These are phyloP conservation scores for Septoria linicola DNA, from an alignment of 2,329 filamentous ascomycete species.

Conservation along the genomic window DNA sequence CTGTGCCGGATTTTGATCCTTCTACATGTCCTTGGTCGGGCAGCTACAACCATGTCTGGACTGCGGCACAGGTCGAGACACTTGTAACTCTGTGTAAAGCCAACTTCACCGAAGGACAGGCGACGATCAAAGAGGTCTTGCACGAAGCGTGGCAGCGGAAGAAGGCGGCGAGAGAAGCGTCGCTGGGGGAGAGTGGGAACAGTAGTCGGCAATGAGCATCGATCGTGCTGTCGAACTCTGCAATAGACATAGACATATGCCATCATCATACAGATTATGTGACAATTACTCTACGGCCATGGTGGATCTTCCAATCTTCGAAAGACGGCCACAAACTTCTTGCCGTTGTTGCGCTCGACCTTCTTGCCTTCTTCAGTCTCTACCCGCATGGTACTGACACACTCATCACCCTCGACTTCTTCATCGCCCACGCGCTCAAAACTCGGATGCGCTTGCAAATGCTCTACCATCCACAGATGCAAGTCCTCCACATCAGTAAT, in stretches of 20 bases:
- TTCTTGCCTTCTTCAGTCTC: slow-evolving; percentile 99
- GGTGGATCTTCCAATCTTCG: slow-evolving; percentile 74
- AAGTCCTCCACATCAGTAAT: slow-evolving; percentile 97
- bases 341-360: slow-evolving; percentile 83
- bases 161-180: slow-evolving; percentile 25
- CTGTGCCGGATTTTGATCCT: slow-evolving; percentile 36
- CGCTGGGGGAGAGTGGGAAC: no score
- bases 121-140: slow-evolving; percentile 29
- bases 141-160: slow-evolving; percentile 30
- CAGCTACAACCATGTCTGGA: slow-evolving; percentile 38
- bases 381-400: slow-evolving; percentile 69
- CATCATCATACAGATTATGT: not conserved
- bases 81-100: slow-evolving; percentile 33
- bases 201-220: no score
- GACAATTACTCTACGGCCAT: slow-evolving; percentile 54
- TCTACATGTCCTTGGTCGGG: slow-evolving; percentile 37
- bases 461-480: slow-evolving; percentile 87
- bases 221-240: no score
- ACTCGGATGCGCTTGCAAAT: slow-evolving; percentile 73
- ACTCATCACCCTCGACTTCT: slow-evolving; percentile 67
- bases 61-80: slow-evolving; percentile 37
- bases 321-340: slow-evolving; percentile 89
- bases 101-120: slow-evolving; percentile 33
- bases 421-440: slow-evolving; percentile 70
- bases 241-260: no score